phyloP scores from a whole-genome alignment of 73 alveolate species.

The Uronychia setigera region DNA sequence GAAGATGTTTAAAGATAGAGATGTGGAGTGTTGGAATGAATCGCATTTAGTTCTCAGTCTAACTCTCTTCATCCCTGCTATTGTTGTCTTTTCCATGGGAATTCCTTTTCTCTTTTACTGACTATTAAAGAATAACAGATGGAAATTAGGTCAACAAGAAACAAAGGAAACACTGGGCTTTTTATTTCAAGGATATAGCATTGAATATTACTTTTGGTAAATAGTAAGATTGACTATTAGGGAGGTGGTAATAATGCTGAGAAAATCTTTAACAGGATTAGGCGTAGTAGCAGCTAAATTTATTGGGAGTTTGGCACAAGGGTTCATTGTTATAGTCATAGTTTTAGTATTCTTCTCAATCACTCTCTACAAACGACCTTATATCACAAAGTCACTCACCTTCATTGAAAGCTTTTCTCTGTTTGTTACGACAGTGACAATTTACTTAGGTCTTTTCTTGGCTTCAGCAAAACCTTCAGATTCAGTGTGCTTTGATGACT shows the following conservation, averaged over 20 bases:
- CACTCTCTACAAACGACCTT: neutral
- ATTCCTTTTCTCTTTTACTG: neutral
- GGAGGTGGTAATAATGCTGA: neutral
- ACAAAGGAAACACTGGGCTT: slow-evolving; percentile 6
- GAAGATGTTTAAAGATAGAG: neutral
- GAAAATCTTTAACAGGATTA: neutral
- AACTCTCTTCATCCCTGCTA: neutral
- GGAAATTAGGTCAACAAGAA: neutral
- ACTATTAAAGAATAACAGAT: neutral
- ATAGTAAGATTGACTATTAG: too few relatives aligned
- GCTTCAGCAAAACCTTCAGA: too few relatives aligned
- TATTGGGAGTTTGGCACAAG: neutral
- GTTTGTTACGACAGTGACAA: neutral
- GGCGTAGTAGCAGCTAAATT: neutral
- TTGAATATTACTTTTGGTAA: neutral
- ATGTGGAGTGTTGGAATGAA: neutral
- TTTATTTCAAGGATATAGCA: neutral
- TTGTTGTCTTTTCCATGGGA: neutral
- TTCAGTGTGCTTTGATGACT: too few relatives aligned
- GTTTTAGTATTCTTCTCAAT: neutral
- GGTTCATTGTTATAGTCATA: neutral
- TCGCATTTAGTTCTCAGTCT: neutral
- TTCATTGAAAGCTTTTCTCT: neutral
- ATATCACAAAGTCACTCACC: neutral
- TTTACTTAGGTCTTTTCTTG: neutral